Conservation (phyloP, 371 early-diverging fungal species). For the Nosema muscidifuracis region DNA sequence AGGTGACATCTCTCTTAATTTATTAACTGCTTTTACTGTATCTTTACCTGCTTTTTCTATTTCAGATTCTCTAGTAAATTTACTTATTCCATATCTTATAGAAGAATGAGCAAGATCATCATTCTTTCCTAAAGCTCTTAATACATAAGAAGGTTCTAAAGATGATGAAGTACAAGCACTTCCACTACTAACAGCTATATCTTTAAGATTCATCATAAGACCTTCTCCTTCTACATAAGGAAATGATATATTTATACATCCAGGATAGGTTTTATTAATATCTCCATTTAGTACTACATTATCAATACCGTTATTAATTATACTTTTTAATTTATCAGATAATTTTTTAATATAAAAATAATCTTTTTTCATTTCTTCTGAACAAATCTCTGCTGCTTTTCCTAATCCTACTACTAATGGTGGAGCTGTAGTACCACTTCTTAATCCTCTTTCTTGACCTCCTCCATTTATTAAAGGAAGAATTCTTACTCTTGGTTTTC, state of each 20-base stretch:
- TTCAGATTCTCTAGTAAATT: constrained; percentile 92
- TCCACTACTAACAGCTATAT: constrained; percentile 89
- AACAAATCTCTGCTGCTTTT: constrained; percentile 78
- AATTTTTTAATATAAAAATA: constrained; percentile 32
- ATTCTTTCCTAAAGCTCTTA: constrained; percentile 90
- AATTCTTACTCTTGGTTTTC: constrained; percentile 85
- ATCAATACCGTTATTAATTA: constrained; percentile 32
- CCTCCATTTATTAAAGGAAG: constrained; percentile 87
- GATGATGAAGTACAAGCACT: constrained; percentile 97
- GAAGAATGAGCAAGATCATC: constrained; percentile 95
- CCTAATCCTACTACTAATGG: constrained; percentile 90
- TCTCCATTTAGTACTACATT: constrained; percentile 41
- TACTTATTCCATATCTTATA: constrained; percentile 92
- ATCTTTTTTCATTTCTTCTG: constrained; percentile 75
- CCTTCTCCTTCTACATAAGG: constrained; percentile 98
- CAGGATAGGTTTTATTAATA: constrained; percentile 54
- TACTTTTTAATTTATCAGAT: constrained; percentile 39
- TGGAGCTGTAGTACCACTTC: constrained; percentile 91
- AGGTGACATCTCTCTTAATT: constrained; percentile 89
- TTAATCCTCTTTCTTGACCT: constrained; percentile 93
- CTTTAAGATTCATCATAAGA: constrained; percentile 91
- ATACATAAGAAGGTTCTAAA: constrained; percentile 92
- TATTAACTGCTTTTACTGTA: constrained; percentile 78
- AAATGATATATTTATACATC: constrained; percentile 96
- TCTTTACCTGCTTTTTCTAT: constrained; percentile 78